Base-by-base conservation (phyloP, 2,329 filamentous ascomycete genomes). In the Chrysosporium queenslandicum region DNA sequence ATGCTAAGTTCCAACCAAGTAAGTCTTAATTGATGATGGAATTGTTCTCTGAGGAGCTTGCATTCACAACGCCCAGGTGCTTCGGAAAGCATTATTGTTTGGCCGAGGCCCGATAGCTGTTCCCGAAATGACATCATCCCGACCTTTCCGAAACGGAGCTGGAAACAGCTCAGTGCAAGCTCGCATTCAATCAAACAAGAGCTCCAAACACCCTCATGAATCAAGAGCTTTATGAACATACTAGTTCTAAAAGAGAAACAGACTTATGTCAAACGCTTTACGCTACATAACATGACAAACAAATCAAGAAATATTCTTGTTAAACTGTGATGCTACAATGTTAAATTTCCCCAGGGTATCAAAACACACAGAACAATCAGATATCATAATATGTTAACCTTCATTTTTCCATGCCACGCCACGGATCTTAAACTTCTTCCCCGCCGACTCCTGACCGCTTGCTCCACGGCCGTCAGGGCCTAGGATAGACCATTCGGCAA, bases 401-500 rank as follows among this genome's bases (percentile, higher is more conserved):
- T 21, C n/a, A 16, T 51, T 14, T 23, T 11, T 36, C 29, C 18
- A 51, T 3, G 48, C 25, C 20, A 51, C 30, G 12, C 39, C 48
- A 11, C 40, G 29, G 14, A 51, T 27, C 11, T 20, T 36, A 20
- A 51, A 37, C 14, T 34, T 43, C 20, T 51, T 51, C 29, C 6
- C n/a, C 2, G 12, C 18, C 37, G 18, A 5, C 12, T 36, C 36
- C 25, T 30, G 11, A 16, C 18, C 25, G 14, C 20, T 36, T 11
- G 23, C 12, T 20, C 27, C 37, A 5, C 14, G 16, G 3, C 7
- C 27, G 8, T 32, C 34, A 21, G 47, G 56, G 14, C 58, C 65
- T 46, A 75, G 57, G 52, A 75, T 72, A 8, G 66, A 70, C 69
- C 71, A 75, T 54, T 75, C 73, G 1, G 72, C 71, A 7, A 75